Percentiles rank a stretch among this genome's conserved stretches.
phyloP scores from a whole-genome alignment of 73 alveolate genomes.

The Urostyla sp. region DNA sequence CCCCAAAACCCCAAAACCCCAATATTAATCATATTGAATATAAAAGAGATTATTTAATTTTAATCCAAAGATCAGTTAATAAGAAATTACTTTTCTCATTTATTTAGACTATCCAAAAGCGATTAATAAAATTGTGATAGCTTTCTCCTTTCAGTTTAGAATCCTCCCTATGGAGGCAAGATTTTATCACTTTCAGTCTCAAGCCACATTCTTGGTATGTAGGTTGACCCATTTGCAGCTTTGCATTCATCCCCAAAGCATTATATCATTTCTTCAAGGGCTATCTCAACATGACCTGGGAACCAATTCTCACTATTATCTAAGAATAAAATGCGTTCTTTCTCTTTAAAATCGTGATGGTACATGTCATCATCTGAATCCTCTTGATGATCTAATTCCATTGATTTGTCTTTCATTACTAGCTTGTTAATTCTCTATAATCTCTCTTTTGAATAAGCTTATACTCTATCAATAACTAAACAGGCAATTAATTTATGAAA shows the following conservation, averaged over 20 bases:
- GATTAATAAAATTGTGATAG: constrained; percentile 6
- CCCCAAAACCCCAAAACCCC: constrained; percentile 9
- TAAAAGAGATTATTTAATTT: too few relatives aligned
- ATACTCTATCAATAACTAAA: constrained; percentile 33
- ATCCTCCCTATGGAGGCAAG: constrained; percentile 23
- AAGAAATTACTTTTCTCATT: neutral
- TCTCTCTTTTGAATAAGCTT: constrained; percentile 44
- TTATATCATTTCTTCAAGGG: constrained; percentile 52
- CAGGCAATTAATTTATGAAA: neutral
- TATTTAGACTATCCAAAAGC: constrained; percentile 1
- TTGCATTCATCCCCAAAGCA: constrained; percentile 22
- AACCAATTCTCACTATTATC: constrained; percentile 17
- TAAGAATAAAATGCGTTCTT: constrained; percentile 5
- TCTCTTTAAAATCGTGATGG: constrained; percentile 24
- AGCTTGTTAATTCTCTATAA: neutral
- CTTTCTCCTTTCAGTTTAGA: constrained; percentile 21
- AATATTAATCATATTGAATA: neutral
- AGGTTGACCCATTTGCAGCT: neutral
- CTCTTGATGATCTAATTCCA: constrained; percentile 9
- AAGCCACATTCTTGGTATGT: constrained; percentile 13
- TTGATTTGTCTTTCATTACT: neutral
- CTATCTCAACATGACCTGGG: constrained; percentile 26
- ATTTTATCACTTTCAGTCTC: constrained; percentile 51
- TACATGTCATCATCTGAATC: constrained; percentile 66
- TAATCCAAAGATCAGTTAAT: too few relatives aligned